Conservation (phyloP, 2,329 filamentous ascomycete genomes). For the Xylariaceae sp. region DNA sequence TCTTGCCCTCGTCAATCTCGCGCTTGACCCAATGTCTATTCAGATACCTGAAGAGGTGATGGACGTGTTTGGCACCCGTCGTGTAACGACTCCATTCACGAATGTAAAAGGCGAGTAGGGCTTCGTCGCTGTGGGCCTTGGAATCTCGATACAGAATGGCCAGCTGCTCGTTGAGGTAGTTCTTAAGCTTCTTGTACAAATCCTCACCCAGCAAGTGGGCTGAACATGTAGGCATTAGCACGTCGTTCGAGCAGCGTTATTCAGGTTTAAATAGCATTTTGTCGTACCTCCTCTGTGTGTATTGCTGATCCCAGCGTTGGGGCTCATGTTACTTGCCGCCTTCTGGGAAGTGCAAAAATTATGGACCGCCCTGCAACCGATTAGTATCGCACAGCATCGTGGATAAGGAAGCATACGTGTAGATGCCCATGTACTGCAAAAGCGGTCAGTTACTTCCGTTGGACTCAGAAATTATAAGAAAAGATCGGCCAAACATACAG, state of each 20-base stretch:
- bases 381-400: conserved; percentile 33
- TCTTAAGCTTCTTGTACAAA: conserved; percentile 84
- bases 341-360: conserved; percentile 99
- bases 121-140: conserved; percentile 79
- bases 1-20: conserved; percentile 98
- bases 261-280: neutral
- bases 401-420: conserved; percentile 57
- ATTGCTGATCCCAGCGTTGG: conserved; percentile 38
- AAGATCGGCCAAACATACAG: conserved; percentile 46
- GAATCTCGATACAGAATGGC: conserved; percentile 65
- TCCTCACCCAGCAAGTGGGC: conserved; percentile 95
- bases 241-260: conserved; percentile 10
- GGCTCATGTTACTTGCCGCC: conserved; percentile 57
- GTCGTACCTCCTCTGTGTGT: conserved; percentile 67
- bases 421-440: conserved; percentile 83
- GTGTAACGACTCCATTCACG: conserved; percentile 96
- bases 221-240: conserved; percentile 34
- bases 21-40: conserved; percentile 99
- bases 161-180: conserved; percentile 77
- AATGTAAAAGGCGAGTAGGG: conserved; percentile 87
- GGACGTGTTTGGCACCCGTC: conserved; percentile 91
- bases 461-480: neutral
- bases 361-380: conserved; percentile 67
- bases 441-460: conserved; percentile 13
- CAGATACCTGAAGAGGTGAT: conserved; percentile 92